These are phyloP conservation scores for Sporisorium scitamineum DNA, from an alignment of 1,284 basidiomycete species.

Conservation along the genomic window DNA sequence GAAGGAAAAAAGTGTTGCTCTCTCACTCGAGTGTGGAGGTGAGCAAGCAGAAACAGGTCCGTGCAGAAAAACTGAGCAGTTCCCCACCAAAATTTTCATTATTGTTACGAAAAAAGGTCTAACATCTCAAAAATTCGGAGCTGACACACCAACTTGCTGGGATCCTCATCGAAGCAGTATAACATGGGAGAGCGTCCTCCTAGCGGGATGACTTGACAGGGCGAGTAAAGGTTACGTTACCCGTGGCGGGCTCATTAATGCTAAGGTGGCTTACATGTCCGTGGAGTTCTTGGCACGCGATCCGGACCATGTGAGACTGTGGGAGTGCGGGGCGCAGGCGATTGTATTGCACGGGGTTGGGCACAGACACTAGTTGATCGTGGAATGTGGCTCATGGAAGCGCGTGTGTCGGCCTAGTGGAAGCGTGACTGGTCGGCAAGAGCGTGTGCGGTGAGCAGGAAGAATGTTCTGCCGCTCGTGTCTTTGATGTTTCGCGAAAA, in stretches of 20 bases:
- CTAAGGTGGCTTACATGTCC: not conserved
- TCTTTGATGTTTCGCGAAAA: too few relatives aligned
- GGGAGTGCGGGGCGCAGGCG: not conserved
- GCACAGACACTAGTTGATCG: not conserved
- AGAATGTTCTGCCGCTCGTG: not conserved
- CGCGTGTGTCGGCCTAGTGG: not conserved
- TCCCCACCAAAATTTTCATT: not conserved
- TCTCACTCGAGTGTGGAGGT: constrained; percentile 6
- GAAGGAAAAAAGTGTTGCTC: constrained; percentile 6
- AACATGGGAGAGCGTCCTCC: not conserved
- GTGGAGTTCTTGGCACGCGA: constrained; percentile 24
- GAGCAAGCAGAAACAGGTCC: not conserved
- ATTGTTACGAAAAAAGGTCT: not conserved
- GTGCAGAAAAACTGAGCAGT: not conserved
- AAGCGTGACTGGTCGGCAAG: not conserved
- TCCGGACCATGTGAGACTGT: not conserved
- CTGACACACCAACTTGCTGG: too few relatives aligned
- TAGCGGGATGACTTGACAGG: not conserved
- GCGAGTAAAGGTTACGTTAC: not conserved
- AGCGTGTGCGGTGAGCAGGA: too few relatives aligned
- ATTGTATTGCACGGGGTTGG: too few relatives aligned
- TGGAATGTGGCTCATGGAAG: not conserved
- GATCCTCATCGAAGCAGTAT: not conserved
- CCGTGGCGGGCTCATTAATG: not conserved
- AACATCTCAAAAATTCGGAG: constrained; percentile 3